Base-by-base conservation (phyloP, 495 filamentous ascomycete genomes). In the Penicillium desertorum region DNA sequence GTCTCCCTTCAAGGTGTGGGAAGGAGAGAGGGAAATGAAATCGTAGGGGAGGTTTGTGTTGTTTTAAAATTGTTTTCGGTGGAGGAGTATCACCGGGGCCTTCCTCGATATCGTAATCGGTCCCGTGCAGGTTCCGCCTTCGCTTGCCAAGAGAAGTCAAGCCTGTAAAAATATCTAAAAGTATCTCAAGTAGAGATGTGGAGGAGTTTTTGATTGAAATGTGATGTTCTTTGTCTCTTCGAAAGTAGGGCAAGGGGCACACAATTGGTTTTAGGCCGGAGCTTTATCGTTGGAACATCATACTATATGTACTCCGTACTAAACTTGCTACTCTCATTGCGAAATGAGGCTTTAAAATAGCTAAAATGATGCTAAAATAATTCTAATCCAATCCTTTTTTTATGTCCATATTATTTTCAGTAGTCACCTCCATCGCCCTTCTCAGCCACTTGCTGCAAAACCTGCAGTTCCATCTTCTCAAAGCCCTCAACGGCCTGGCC, bases 401-500 rank as follows among this genome's bases (percentile, higher is more conserved):
- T 19, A 48, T 32, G 11, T 37, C 36, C 29, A 42, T 27, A n/a
- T 44, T 53, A 47, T 20, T 45, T 43, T 42, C n/a, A 39, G n/a
- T n/a, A 17, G 3, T 6, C 16, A 39, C 8, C 16, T n/a, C 19
- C 50, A 67, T 46, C 27, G 22, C 17, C 43, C n/a, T 54, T 45
- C 3, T 36, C 41, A 16, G 43, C 59, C 43, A 65, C 72, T 49
- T 71, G 54, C 65, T 68, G 64, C 72, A 96, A 68, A 20, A 92
- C 82, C 63, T 73, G 70, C 59, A 70, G 66, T 79, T 97, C 94
- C 82, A 92, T 87, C 75, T 85, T 77, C 71, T 85, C 84, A 72
- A 98, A 94, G 19, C 85, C 89, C 51, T 84, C 81, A 46, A 97
- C 67, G 16, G 89, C 87, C 45, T 78, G 78, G 19, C 87, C 90